These are phyloP conservation scores for Daucus carota DNA, from an alignment of 129 eudicot species.

Conservation along the genomic window DNA sequence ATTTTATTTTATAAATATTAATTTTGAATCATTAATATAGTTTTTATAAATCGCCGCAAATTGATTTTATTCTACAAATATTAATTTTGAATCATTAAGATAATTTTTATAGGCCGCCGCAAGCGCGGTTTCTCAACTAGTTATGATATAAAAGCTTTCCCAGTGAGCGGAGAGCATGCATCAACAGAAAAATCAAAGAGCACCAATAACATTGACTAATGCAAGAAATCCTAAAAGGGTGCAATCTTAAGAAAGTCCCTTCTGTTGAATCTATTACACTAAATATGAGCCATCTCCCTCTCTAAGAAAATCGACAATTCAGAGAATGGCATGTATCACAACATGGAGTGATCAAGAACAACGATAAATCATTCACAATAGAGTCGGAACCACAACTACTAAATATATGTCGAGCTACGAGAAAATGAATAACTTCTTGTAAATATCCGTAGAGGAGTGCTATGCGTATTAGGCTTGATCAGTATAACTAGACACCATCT, in stretches of 20 bases:
- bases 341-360: neutral
- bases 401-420: neutral
- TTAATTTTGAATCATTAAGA: too few relatives aligned
- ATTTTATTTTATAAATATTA: too few relatives aligned
- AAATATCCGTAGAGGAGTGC: neutral
- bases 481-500: neutral
- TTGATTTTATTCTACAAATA: too few relatives aligned
- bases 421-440: neutral
- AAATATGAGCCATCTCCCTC: neutral
- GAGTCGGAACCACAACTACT: neutral
- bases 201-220: neutral
- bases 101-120: too few relatives aligned
- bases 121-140: too few relatives aligned
- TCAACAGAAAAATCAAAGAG: neutral
- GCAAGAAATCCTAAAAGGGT: neutral
- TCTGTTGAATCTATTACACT: neutral
- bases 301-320: neutral
- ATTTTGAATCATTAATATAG: too few relatives aligned
- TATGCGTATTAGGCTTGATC: neutral
- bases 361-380: neutral
- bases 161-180: too few relatives aligned
- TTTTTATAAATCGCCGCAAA: too few relatives aligned
- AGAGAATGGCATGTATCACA: neutral
- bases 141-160: too few relatives aligned
- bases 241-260: neutral